phyloP scores from a whole-genome alignment of 2,329 filamentous ascomycete genomes.

The Aspergillus phoenicis region DNA sequence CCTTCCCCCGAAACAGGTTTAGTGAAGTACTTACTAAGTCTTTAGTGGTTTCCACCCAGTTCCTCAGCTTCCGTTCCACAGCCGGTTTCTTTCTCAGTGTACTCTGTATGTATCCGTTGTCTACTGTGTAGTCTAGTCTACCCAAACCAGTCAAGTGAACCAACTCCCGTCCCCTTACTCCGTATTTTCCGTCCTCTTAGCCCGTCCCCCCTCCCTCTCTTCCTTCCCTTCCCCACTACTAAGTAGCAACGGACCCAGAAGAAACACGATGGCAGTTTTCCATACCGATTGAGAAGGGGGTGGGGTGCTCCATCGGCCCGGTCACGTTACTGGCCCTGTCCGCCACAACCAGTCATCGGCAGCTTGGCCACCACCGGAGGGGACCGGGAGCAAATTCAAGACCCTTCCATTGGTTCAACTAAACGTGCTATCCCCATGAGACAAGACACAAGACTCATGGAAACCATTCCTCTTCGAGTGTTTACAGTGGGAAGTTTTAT shows the following conservation, averaged over 20 bases:
- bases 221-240: neutral
- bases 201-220: neutral
- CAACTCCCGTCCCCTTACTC: neutral
- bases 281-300: conserved; percentile 8
- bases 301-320: conserved; percentile 23
- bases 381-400: conserved; percentile 10
- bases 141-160: too few species aligned
- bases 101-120: too few species aligned
- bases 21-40: neutral
- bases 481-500: too few species aligned
- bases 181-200: neutral
- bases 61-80: neutral
- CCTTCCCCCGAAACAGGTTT: neutral
- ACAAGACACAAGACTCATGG: neutral
- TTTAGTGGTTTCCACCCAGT: conserved; percentile 16
- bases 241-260: neutral
- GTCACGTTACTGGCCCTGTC: conserved; percentile 28
- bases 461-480: neutral
- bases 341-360: conserved; percentile 13
- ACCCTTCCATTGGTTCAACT: conserved; percentile 5
- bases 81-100: neutral
- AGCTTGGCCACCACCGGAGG: conserved; percentile 4
- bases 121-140: too few species aligned
- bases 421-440: conserved; percentile 2
- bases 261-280: neutral